These are phyloP conservation scores for Litsea cubeba DNA, from an alignment of 164 flowering plant genomes.

Conservation along the genomic window DNA sequence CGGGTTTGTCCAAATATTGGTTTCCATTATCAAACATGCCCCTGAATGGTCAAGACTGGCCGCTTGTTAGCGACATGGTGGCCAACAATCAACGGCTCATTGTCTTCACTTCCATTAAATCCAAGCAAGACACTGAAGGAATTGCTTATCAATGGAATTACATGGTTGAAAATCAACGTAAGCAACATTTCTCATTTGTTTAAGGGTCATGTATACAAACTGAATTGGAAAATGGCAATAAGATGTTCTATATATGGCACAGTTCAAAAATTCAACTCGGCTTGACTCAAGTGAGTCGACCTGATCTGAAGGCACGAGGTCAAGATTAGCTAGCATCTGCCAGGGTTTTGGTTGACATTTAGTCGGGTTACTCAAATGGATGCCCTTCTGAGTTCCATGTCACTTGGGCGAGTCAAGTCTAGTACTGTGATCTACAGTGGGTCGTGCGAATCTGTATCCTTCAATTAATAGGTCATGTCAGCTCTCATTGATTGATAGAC, in stretches of 20 bases:
- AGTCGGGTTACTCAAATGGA: no score
- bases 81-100: slow-evolving; percentile 65
- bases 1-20: no score
- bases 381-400: no score
- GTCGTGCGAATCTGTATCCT: no score
- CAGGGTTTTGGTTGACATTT: no score
- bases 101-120: slow-evolving; percentile 64
- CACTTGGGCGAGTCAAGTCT: no score
- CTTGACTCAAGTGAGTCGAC: not conserved
- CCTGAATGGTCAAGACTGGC: slow-evolving; percentile 76
- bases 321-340: no score
- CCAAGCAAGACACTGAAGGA: slow-evolving; percentile 72
- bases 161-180: slow-evolving; percentile 94
- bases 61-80: slow-evolving; percentile 73
- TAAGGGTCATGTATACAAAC: not conserved
- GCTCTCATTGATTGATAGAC: no score
- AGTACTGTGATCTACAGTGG: no score
- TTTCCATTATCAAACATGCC: no score
- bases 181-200: slow-evolving; percentile 6
- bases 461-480: no score
- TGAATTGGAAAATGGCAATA: not conserved
- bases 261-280: not conserved
- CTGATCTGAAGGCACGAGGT: no score
- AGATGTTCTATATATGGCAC: not conserved
- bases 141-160: slow-evolving; percentile 94